Conservation (phyloP, 805 yeast species). For the Lipomyces yamadae region DNA sequence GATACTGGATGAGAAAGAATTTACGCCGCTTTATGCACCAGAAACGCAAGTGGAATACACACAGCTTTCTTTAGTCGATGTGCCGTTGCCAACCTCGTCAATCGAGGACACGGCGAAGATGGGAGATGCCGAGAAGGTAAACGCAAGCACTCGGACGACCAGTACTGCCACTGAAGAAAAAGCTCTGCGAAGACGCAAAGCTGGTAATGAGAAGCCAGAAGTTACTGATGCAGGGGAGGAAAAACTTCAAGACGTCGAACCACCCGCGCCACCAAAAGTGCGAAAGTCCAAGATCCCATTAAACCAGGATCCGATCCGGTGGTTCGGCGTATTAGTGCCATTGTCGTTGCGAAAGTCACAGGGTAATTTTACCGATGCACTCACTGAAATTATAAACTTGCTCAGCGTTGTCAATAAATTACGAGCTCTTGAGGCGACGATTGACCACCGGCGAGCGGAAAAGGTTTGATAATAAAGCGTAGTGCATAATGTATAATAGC, state of each 20-base stretch:
- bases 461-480: neutral
- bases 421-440: conserved; percentile 21
- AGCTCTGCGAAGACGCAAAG: conserved; percentile 5
- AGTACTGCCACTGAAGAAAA: conserved; percentile 10
- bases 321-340: conserved; percentile 58
- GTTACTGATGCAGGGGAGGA: conserved; percentile 9
- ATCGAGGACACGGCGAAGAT: conserved; percentile 2
- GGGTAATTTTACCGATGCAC: conserved; percentile 43
- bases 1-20: neutral
- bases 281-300: conserved; percentile 16
- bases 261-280: conserved; percentile 6
- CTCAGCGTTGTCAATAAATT: conserved; percentile 16
- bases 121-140: neutral
- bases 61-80: conserved; percentile 9
- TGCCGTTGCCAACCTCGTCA: conserved; percentile 10
- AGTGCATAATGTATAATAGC: neutral
- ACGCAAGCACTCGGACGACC: neutral
- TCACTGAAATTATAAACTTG: conserved; percentile 17
- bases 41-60: neutral
- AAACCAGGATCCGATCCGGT: conserved; percentile 49
- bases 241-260: conserved; percentile 10
- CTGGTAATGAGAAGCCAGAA: conserved; percentile 7
- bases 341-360: conserved; percentile 50
- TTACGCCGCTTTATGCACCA: conserved; percentile 5
- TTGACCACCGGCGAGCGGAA: conserved; percentile 1